A percentile compares a stretch with the other conserved stretches of the same genome.
phyloP scores from a whole-genome alignment of 805 yeast species.

The Peterozyma toletana region DNA sequence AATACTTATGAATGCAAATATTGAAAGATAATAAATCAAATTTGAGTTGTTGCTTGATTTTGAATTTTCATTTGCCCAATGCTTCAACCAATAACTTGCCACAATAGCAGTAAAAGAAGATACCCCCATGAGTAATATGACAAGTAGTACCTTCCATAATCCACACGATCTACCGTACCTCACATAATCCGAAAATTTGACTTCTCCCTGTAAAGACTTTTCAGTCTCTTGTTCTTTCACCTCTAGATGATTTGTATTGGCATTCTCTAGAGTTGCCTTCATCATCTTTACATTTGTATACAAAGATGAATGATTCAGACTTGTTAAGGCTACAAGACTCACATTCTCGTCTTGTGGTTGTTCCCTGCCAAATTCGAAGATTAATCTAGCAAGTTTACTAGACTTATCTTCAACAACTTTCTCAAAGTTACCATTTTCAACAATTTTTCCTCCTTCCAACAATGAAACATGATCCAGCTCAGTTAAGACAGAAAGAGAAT shows the following conservation, averaged over 20 bases:
- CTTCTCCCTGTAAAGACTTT: constrained; percentile 56
- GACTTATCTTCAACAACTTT: constrained; percentile 20
- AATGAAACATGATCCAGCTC: constrained; percentile 56
- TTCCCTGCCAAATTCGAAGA: constrained; percentile 28
- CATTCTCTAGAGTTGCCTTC: not conserved
- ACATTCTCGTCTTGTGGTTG: constrained; percentile 10
- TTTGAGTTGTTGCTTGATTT: constrained; percentile 52
- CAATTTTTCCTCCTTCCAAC: constrained; percentile 43
- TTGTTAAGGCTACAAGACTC: not conserved
- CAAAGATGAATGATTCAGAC: not conserved
- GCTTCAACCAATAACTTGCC: constrained; percentile 78
- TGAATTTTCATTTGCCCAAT: constrained; percentile 82
- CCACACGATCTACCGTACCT: constrained; percentile 70
- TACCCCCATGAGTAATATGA: constrained; percentile 47
- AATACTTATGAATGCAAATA: constrained; percentile 14
- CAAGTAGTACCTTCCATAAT: constrained; percentile 31
- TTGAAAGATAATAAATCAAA: constrained; percentile 50
- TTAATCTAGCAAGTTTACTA: constrained; percentile 21
- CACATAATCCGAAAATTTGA: constrained; percentile 70
- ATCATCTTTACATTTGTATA: not conserved
- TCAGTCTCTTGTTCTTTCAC: not conserved
- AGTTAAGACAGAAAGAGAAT: constrained; percentile 44
- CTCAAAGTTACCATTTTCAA: constrained; percentile 48
- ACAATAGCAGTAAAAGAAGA: constrained; percentile 43
- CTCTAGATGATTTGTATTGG: not conserved